These are phyloP conservation scores for Hordeum pubiflorum DNA, from an alignment of 202 grass and related monocot genomes.

Conservation along the genomic window DNA sequence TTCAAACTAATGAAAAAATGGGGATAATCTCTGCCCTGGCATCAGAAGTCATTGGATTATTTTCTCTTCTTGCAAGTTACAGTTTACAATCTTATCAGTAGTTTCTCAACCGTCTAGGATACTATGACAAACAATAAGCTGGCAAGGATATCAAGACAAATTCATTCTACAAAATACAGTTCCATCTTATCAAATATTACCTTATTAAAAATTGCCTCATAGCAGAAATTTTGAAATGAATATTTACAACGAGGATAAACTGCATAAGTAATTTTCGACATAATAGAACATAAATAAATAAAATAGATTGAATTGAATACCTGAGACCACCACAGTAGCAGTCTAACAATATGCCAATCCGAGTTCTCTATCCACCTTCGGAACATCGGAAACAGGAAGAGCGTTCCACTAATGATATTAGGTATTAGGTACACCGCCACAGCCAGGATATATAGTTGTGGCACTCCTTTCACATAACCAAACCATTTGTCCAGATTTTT, in stretches of 20 bases:
- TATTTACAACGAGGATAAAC: neutral
- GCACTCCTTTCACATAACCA: constrained; percentile 60
- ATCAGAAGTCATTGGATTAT: neutral
- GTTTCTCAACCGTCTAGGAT: neutral
- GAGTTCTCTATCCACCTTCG: constrained; percentile 88
- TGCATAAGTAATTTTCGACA: neutral
- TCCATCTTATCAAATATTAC: neutral
- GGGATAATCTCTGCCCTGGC: neutral
- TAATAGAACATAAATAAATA: neutral
- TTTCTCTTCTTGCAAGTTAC: neutral
- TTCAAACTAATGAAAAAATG: neutral
- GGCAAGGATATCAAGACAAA: neutral
- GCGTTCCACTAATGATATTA: constrained; percentile 52
- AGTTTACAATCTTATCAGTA: neutral
- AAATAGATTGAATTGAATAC: constrained; percentile 28
- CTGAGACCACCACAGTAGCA: constrained; percentile 97
- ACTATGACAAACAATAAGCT: neutral
- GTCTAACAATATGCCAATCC: constrained; percentile 68
- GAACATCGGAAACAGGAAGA: constrained; percentile 87
- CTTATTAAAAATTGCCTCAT: constrained; percentile 1
- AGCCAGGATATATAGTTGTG: constrained; percentile 72
- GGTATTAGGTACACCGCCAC: constrained; percentile 78
- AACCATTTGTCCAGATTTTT: constrained; percentile 43
- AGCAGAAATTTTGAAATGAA: neutral
- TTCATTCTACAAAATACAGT: neutral